Percentiles rank a stretch among this genome's conserved stretches.
Conservation (phyloP, 2,329 filamentous ascomycete genomes). For the Colletotrichum sublineola region DNA sequence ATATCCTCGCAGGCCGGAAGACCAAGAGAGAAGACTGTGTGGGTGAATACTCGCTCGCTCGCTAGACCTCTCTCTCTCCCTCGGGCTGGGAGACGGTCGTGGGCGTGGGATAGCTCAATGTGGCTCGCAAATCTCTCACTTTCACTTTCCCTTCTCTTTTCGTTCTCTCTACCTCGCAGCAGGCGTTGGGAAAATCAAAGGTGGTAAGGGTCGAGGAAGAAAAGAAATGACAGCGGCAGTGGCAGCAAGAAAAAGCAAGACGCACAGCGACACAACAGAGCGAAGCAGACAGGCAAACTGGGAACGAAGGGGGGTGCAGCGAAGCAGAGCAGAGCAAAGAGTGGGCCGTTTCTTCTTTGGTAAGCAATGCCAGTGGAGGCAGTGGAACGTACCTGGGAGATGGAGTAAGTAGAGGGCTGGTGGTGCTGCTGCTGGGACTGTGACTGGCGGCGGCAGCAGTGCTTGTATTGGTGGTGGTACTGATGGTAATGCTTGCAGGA, state of each 20-base stretch:
- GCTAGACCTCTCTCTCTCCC: not conserved
- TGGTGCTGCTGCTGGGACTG: constrained; percentile 34
- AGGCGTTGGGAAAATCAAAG: constrained; percentile 33
- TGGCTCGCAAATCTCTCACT: constrained; percentile 23
- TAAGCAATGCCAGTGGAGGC: constrained; percentile 37
- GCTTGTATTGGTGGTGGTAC: constrained; percentile 42
- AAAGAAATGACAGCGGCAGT: constrained; percentile 11
- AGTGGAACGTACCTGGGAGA: constrained; percentile 41
- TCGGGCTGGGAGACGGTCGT: constrained; percentile 4
- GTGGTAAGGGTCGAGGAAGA: constrained; percentile 31
- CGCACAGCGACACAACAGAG: constrained; percentile 7
- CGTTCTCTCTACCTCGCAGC: not conserved
- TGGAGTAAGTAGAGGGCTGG: constrained; percentile 40
- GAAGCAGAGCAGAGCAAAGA: constrained; percentile 34
- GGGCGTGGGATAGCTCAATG: constrained; percentile 10
- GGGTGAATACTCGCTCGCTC: not conserved
- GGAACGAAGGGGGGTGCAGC: constrained; percentile 17
- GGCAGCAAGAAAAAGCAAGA: constrained; percentile 10
- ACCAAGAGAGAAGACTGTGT: constrained; percentile 14
- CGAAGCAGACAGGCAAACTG: constrained; percentile 25
- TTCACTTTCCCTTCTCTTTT: not conserved
- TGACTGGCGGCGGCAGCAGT: constrained; percentile 17
- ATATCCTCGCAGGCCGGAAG: constrained; percentile 27
- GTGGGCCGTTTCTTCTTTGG: constrained; percentile 41
- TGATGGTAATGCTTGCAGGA: constrained; percentile 45